Base-by-base conservation (phyloP, 2,329 filamentous ascomycete genomes). In the Biscogniauxia marginata region DNA sequence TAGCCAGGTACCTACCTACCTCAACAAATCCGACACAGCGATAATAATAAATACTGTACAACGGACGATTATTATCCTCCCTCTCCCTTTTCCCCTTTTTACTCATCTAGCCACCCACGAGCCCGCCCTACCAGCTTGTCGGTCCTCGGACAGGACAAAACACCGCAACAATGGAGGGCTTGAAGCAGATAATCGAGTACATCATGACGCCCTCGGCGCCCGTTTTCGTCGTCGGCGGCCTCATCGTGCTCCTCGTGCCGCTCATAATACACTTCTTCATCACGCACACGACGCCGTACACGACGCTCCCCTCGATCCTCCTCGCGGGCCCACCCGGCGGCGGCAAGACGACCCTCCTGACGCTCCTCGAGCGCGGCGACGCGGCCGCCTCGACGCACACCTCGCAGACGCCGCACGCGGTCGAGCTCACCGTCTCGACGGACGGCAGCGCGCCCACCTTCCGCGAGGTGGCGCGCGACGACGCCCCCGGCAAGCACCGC, bases 301-400 rank as follows among this genome's bases (percentile, higher is more conserved):
- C 84, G 39, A 81, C 79, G 13, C 82, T 89, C 22, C 91, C 93
- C 50, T 88, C 88, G 7, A 85, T 98, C 58, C 78, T 97, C 8
- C 83, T 96, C 46, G 72, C 93, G 49, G 95, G 95, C 1, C 91
- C 93, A 16, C 87, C 87, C 54, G 89, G 87, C 61, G 83, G 85
- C 50, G 95, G 95, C 67, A 99, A 98, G 79, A 98, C 95, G 0
- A 84, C 90, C 7, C 84, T 98, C 30, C 77, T 92, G n/a, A 92
- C 91, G 20, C 81, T 95, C 65, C 79, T 85, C 65, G 83, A 87
- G 74, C 81, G 82, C 65, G 83, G 83, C 66, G 68, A 73, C 61
- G 52, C 65, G 50, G 67, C 72, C 54, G 69, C 74, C 54, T 67
- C 72, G 55, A 86, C 83, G n/a, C 81, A 84, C 73, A 84, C 82